phyloP scores from a whole-genome alignment of 2,329 filamentous ascomycete genomes.

The Trichoderma sp. region DNA sequence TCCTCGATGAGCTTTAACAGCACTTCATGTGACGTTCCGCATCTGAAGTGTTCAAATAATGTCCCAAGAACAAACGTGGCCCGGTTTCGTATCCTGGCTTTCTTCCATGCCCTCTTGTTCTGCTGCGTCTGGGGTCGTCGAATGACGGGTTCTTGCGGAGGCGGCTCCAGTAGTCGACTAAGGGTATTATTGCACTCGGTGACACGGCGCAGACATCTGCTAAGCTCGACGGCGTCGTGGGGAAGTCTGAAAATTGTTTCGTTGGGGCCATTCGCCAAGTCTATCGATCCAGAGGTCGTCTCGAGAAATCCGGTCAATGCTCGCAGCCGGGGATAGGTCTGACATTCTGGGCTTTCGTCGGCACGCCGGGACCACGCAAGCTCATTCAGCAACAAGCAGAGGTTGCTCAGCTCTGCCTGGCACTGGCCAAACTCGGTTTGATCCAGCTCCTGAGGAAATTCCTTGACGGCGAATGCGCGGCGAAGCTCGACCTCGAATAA shows the following conservation, averaged over 20 bases:
- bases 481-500: neutral
- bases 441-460: neutral
- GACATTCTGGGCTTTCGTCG: neutral
- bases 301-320: neutral
- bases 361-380: neutral
- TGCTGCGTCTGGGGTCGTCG: neutral
- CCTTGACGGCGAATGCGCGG: neutral
- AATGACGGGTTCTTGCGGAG: neutral
- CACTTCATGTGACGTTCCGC: neutral
- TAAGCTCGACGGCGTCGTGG: neutral
- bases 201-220: neutral
- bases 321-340: neutral
- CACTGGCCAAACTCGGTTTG: neutral
- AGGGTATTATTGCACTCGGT: neutral
- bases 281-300: neutral
- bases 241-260: neutral
- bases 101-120: conserved; percentile 13
- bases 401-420: neutral
- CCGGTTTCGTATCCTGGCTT: conserved; percentile 4
- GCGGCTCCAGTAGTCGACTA: neutral
- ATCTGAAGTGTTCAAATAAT: conserved; percentile 6
- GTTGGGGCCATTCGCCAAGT: neutral
- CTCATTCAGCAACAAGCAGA: neutral
- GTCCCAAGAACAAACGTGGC: neutral
- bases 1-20: neutral